Evolutionary conservation across 345 rosid genomes (phyloP).

Genomic region (Gossypium sturtianum): DNA sequence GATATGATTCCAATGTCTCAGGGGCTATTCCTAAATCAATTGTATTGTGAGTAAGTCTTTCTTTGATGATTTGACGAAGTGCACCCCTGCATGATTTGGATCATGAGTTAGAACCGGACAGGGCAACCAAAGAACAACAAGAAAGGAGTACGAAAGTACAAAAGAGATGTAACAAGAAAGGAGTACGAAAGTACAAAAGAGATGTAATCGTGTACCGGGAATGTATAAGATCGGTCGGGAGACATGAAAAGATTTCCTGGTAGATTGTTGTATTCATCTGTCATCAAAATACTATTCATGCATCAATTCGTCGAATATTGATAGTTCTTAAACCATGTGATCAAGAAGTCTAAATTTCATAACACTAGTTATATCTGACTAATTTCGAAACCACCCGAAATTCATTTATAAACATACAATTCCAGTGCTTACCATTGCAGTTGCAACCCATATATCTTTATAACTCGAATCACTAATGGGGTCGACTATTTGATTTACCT

Average conservation of each 20-base stretch:
- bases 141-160: too few relatives aligned
- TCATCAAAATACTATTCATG: neutral
- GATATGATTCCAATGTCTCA: slow-evolving; percentile 54
- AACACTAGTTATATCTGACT: neutral
- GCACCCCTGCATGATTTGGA: slow-evolving; percentile 33
- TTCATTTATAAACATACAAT: neutral
- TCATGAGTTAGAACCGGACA: neutral
- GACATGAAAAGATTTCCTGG: slow-evolving; percentile 87
- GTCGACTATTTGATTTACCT: slow-evolving; percentile 69
- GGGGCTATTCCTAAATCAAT: slow-evolving; percentile 95
- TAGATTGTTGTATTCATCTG: slow-evolving; percentile 84
- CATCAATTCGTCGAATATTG: neutral
- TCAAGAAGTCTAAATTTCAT: neutral
- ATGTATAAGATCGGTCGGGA: slow-evolving; percentile 85
- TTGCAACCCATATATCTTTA: slow-evolving; percentile 79
- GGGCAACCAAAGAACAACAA: neutral
- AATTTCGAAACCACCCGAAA: neutral
- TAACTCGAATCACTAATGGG: slow-evolving; percentile 86
- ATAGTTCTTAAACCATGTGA: neutral
- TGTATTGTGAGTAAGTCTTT: slow-evolving; percentile 70
- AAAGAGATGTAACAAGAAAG: too few relatives aligned
- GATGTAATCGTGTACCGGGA: slow-evolving; percentile 47
- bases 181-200: neutral
- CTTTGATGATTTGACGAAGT: slow-evolving; percentile 71
- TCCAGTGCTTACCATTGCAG: slow-evolving; percentile 60